These are phyloP conservation scores for Agarophyton chilense DNA, from an alignment of 23 red algal genomes.

Conservation along the genomic window DNA sequence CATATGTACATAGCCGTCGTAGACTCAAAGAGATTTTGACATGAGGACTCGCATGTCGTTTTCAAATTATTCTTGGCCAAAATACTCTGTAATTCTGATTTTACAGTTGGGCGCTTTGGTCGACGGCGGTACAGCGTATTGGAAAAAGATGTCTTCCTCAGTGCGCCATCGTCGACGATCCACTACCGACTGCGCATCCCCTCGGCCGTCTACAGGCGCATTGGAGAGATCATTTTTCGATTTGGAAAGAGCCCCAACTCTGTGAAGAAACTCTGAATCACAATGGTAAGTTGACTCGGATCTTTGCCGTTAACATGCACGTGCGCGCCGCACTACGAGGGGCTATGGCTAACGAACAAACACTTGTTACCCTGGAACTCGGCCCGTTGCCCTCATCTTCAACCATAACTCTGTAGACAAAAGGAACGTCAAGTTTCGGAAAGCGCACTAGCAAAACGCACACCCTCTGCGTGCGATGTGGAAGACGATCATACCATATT, in stretches of 20 bases:
- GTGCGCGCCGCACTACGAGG: background rate
- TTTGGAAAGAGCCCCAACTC: background rate
- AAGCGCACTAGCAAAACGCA: constrained; percentile 94
- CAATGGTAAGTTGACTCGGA: background rate
- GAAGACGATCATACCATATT: constrained; percentile 93
- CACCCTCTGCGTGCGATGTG: constrained; percentile 96
- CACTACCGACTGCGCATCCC: background rate
- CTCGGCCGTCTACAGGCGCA: background rate
- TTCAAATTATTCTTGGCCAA: no score
- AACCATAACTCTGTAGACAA: constrained; percentile 58
- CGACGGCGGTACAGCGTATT: background rate
- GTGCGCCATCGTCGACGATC: background rate
- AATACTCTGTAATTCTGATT: background rate
- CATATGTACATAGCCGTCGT: no score
- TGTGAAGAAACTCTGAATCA: background rate
- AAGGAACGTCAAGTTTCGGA: constrained; percentile 94
- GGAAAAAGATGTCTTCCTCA: background rate
- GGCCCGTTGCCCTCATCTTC: background rate
- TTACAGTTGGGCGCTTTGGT: background rate
- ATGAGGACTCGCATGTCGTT: no score
- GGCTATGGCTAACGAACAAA: background rate
- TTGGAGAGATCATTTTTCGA: background rate
- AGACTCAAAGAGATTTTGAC: no score
- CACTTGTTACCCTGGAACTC: background rate
- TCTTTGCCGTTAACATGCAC: background rate